Percentiles rank a stretch among this genome's conserved stretches.
phyloP scores from a whole-genome alignment of 2,329 filamentous ascomycete species.

The Aphanocladium album region DNA sequence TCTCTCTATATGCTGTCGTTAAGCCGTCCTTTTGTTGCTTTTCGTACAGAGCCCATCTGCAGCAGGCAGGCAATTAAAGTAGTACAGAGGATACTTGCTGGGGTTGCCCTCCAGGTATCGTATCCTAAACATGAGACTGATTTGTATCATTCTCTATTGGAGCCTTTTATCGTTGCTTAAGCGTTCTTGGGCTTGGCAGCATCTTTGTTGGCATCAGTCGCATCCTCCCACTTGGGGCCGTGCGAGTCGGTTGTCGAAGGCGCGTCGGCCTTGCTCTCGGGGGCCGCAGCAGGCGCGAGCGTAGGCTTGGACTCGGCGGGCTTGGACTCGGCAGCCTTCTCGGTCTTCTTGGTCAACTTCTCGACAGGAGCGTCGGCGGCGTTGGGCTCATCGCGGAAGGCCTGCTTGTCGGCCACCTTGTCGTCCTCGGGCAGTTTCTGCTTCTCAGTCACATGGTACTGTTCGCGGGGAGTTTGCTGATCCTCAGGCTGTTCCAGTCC shows the following conservation, averaged over 20 bases:
- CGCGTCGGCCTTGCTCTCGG: not conserved
- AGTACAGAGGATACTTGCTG: constrained; percentile 1
- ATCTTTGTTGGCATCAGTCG: constrained; percentile 24
- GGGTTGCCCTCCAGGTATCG: not conserved
- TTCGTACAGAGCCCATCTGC: not conserved
- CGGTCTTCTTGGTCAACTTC: not conserved
- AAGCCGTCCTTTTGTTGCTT: constrained; percentile 2
- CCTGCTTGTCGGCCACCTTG: constrained; percentile 6
- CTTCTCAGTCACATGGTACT: constrained; percentile 1
- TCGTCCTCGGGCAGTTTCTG: not conserved
- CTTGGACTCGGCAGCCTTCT: not conserved
- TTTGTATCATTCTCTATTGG: not conserved
- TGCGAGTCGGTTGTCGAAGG: constrained; percentile 7
- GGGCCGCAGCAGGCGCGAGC: not conserved
- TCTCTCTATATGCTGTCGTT: constrained; percentile 11
- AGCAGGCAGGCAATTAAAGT: not conserved
- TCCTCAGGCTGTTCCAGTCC: not conserved
- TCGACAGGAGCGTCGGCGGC: not conserved
- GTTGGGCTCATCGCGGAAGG: not conserved
- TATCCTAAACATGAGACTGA: not conserved
- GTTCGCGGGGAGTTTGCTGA: not conserved
- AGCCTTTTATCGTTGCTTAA: constrained; percentile 8
- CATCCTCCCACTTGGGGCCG: constrained; percentile 23
- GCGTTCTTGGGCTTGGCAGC: constrained; percentile 12
- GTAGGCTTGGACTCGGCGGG: constrained; percentile 7